These are phyloP conservation scores for Talaromyces stipitatus DNA, from an alignment of 495 filamentous ascomycete species.

Conservation along the genomic window DNA sequence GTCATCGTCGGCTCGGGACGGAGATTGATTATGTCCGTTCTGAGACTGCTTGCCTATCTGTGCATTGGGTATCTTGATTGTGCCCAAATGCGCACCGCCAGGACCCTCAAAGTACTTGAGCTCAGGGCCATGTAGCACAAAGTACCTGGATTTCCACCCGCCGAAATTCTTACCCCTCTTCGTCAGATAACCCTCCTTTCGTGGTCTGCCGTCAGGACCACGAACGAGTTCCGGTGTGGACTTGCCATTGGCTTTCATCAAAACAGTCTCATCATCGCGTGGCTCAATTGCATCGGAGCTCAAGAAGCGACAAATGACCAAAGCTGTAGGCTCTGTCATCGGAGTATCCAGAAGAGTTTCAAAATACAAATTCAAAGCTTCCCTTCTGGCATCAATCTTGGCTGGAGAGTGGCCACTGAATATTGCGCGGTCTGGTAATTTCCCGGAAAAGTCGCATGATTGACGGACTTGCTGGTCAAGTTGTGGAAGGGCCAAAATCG, in stretches of 20 bases:
- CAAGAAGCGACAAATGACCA: constrained; percentile 80
- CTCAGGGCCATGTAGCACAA: constrained; percentile 81
- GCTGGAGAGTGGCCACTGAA: constrained; percentile 93
- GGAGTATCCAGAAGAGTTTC: constrained; percentile 73
- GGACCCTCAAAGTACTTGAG: constrained; percentile 88
- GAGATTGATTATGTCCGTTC: constrained; percentile 46
- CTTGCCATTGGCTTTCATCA: constrained; percentile 37
- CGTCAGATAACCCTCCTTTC: constrained; percentile 87
- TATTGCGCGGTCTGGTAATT: constrained; percentile 73
- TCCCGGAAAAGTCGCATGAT: constrained; percentile 55
- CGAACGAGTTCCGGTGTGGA: constrained; percentile 30
- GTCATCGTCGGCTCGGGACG: constrained; percentile 58
- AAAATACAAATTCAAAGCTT: constrained; percentile 76
- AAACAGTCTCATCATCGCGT: constrained; percentile 52
- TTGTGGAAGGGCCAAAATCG: constrained; percentile 68
- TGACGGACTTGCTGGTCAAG: constrained; percentile 75
- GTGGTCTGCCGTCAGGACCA: constrained; percentile 56
- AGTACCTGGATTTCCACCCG: constrained; percentile 97
- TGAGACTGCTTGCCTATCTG: constrained; percentile 89
- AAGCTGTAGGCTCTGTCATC: constrained; percentile 70
- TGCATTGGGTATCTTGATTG: constrained; percentile 83
- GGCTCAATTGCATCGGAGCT: constrained; percentile 79
- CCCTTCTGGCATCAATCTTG: constrained; percentile 81
- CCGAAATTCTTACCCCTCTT: constrained; percentile 98
- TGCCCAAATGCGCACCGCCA: constrained; percentile 81